Evolutionary conservation across 257 asterid genomes (phyloP).

Genomic region (Leptodermis oblonga): DNA sequence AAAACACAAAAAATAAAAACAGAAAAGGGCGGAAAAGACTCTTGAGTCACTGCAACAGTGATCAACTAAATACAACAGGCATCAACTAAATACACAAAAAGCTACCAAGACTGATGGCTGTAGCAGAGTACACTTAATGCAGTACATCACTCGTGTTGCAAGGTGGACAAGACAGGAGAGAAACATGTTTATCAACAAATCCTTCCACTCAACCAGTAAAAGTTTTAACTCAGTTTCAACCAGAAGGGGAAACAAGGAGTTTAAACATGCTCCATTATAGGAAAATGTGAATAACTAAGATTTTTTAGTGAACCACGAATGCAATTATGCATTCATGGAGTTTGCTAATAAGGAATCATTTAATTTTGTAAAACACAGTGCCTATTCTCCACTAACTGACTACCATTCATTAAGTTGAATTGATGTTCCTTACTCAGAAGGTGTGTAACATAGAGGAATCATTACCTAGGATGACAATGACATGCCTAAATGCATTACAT

Average conservation of each 20-base stretch:
- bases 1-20: too few species aligned
- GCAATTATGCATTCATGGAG: background rate
- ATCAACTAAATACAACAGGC: too few species aligned
- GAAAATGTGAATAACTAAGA: background rate
- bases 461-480: background rate
- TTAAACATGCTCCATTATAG: too few species aligned
- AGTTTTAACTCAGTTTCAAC: background rate
- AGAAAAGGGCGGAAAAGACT: too few species aligned
- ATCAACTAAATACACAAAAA: too few species aligned
- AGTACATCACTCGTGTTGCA: background rate
- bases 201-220: background rate
- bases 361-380: background rate
- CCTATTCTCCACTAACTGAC: background rate
- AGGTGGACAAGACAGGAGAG: background rate
- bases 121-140: background rate
- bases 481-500: background rate
- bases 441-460: background rate
- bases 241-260: background rate
- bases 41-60: too few species aligned
- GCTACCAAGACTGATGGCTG: background rate
- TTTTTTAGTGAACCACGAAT: background rate
- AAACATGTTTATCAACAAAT: background rate
- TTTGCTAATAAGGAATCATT: constrained; percentile 2
- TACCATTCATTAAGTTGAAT: background rate
- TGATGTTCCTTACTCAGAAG: background rate